A percentile compares a stretch with the other conserved stretches of the same genome.
Conservation (phyloP, 1,284 basidiomycete genomes). For the Moniliophthora roreri region DNA sequence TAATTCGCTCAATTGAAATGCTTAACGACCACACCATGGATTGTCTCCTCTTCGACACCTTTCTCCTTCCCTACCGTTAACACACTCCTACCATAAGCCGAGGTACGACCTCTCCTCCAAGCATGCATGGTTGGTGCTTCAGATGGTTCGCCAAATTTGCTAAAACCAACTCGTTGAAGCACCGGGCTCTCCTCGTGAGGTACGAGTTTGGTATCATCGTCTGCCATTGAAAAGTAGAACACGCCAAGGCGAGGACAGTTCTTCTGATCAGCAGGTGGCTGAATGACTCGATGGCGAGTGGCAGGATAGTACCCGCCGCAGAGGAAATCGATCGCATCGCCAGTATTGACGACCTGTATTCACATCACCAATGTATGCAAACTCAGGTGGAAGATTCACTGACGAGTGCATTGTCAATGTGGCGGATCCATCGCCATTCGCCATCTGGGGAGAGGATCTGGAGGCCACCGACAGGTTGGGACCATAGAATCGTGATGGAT, state of each 20-base stretch:
- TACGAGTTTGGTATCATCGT: constrained; percentile 12
- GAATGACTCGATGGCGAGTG: constrained; percentile 14
- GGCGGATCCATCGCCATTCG: constrained; percentile 43
- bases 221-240: constrained; percentile 16
- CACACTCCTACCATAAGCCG: constrained; percentile 9
- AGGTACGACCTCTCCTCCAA: constrained; percentile 14
- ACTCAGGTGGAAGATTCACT: constrained; percentile 10
- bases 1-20: constrained; percentile 5
- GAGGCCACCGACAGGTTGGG: constrained; percentile 45
- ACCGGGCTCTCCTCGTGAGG: constrained; percentile 3
- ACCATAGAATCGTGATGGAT: constrained; percentile 47
- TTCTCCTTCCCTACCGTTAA: constrained; percentile 10
- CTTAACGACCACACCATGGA: constrained; percentile 11
- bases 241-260: constrained; percentile 10
- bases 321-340: constrained; percentile 13
- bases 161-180: background rate
- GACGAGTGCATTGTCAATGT: constrained; percentile 48
- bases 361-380: background rate
- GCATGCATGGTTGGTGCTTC: constrained; percentile 11
- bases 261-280: constrained; percentile 13
- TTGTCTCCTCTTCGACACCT: constrained; percentile 12
- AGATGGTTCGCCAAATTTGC: constrained; percentile 2
- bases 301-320: constrained; percentile 12
- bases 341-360: constrained; percentile 12
- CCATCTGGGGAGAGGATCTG: constrained; percentile 43